phyloP scores from a whole-genome alignment of 208 protist species.

The Wallacemonas collosoma region DNA sequence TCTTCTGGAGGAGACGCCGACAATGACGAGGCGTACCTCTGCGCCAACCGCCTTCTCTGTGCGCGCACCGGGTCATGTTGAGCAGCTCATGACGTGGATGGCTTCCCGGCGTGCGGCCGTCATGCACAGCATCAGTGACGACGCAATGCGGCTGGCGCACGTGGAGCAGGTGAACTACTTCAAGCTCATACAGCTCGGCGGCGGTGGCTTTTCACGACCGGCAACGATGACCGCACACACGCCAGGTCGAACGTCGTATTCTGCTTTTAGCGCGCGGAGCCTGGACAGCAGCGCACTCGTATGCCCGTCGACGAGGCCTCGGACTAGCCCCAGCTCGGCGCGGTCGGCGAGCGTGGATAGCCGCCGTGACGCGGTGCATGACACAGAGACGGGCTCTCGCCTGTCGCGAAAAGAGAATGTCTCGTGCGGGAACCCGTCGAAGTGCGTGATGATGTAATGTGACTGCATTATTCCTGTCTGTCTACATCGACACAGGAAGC shows the following conservation, averaged over 20 bases:
- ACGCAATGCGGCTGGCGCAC: neutral
- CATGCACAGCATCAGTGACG: slow-evolving; percentile 1
- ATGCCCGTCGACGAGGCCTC: neutral
- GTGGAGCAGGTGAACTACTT: slow-evolving; percentile 20
- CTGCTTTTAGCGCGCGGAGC: neutral
- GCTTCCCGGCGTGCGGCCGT: slow-evolving; percentile 1
- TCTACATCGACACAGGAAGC: too few species aligned
- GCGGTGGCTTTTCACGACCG: neutral
- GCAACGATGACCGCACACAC: neutral
- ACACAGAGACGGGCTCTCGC: neutral
- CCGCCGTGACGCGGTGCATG: neutral
- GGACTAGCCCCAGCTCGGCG: neutral
- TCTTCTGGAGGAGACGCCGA: slow-evolving; percentile 1
- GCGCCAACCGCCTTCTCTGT: slow-evolving; percentile 3
- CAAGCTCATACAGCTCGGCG: slow-evolving; percentile 4
- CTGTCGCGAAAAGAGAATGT: neutral
- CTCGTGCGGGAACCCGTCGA: neutral
- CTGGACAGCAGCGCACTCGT: neutral
- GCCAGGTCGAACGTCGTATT: neutral
- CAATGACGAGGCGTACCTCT: neutral
- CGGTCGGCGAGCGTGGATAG: neutral
- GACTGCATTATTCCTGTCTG: too few species aligned
- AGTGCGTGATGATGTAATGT: slow-evolving; percentile 10
- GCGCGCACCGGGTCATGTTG: slow-evolving; percentile 1
- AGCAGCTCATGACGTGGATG: slow-evolving; percentile 19